Percentiles rank a stretch among this genome's conserved stretches.
These are phyloP conservation scores for Cymbidium sinense DNA, from an alignment of 106 monocot species.

Conservation along the genomic window DNA sequence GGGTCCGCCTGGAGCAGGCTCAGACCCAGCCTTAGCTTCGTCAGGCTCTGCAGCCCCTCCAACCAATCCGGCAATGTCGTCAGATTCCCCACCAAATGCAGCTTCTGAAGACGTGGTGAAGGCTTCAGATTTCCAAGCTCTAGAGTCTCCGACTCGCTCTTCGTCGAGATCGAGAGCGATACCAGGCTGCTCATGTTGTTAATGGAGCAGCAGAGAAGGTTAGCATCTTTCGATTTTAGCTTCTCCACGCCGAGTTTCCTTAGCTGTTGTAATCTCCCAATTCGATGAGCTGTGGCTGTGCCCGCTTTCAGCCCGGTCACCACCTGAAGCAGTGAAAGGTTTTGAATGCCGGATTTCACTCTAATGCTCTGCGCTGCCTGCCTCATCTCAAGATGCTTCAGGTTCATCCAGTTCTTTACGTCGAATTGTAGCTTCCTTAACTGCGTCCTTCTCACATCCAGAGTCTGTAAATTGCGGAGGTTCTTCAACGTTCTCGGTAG, in stretches of 20 bases:
- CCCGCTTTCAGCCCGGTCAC: conserved; percentile 15
- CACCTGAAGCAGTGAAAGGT: conserved; percentile 12
- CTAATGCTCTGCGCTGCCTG: conserved; percentile 7
- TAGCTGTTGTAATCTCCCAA: conserved; percentile 7
- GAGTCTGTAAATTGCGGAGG: conserved; percentile 19
- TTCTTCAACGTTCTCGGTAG: conserved; percentile 20
- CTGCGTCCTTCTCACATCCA: conserved; percentile 16
- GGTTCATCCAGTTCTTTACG: conserved; percentile 2
- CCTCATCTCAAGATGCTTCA: conserved; percentile 24
- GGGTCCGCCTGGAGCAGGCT: conserved; percentile 12
- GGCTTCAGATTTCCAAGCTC: conserved; percentile 3
- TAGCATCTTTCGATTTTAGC: neutral
- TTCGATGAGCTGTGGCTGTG: neutral
- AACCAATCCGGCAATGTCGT: conserved; percentile 20
- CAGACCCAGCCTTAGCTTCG: conserved; percentile 11
- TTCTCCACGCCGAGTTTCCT: conserved; percentile 7
- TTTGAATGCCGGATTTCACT: neutral
- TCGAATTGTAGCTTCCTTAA: conserved; percentile 13
- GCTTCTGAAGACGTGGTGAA: conserved; percentile 20
- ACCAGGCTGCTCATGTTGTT: conserved; percentile 10
- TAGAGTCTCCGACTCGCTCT: neutral
- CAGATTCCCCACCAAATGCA: conserved; percentile 13
- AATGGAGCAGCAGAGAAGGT: conserved; percentile 6
- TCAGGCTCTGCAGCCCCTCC: neutral
- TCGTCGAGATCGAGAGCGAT: conserved; percentile 7